Percentiles rank a stretch among this genome's conserved stretches.
These are phyloP conservation scores for Fusarium cicatricum DNA, from an alignment of 2,329 filamentous ascomycete species.

Conservation along the genomic window DNA sequence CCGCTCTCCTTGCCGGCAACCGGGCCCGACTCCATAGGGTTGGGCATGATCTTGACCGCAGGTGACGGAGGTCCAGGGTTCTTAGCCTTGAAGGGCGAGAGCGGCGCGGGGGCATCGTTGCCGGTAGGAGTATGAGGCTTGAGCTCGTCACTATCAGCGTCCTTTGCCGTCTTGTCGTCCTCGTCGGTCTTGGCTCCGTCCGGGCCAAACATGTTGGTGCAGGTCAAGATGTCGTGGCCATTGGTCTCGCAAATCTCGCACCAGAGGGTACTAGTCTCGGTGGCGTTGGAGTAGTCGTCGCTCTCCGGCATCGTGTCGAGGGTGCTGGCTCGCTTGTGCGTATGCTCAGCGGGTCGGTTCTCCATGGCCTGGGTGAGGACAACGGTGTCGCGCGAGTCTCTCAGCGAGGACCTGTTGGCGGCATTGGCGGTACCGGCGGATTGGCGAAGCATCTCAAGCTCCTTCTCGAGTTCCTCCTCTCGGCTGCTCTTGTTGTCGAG, in stretches of 20 bases:
- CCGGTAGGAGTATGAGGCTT: constrained; percentile 54
- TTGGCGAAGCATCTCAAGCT: constrained; percentile 72
- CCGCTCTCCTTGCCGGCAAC: constrained; percentile 82
- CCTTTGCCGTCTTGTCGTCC: constrained; percentile 47
- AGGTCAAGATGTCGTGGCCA: constrained; percentile 93
- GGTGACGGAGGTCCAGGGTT: constrained; percentile 47
- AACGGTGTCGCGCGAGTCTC: constrained; percentile 73
- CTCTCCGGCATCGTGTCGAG: constrained; percentile 76
- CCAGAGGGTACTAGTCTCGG: constrained; percentile 79
- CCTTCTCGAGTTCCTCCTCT: constrained; percentile 87
- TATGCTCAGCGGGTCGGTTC: constrained; percentile 53
- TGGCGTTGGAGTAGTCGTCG: constrained; percentile 73
- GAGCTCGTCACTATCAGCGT: constrained; percentile 48
- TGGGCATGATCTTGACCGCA: constrained; percentile 62
- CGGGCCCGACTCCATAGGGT: constrained; percentile 71
- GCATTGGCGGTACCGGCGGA: constrained; percentile 50
- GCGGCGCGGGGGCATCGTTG: constrained; percentile 61
- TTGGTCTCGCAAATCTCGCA: constrained; percentile 95
- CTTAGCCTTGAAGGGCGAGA: constrained; percentile 61
- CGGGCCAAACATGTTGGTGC: constrained; percentile 84
- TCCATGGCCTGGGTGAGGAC: constrained; percentile 63
- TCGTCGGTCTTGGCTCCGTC: constrained; percentile 48
- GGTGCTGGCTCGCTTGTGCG: constrained; percentile 61
- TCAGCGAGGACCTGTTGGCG: constrained; percentile 63
- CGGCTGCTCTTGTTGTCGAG: constrained; percentile 76